Evolutionary conservation across 2,329 filamentous ascomycete species (phyloP).

Genomic region (Alternaria ventricosa): DNA sequence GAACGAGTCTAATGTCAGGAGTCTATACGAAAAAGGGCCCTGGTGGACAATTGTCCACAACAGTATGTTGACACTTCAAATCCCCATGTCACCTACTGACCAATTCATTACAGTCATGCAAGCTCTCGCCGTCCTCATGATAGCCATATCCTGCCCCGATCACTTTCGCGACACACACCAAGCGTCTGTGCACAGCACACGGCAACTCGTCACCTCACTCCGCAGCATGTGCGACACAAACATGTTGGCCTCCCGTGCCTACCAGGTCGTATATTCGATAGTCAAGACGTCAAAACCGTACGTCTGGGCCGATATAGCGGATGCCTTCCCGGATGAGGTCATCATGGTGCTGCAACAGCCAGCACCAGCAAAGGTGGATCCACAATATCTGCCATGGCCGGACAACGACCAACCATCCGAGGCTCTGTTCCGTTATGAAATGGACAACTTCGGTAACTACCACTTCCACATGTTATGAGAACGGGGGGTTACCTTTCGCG

Average conservation of each 20-base stretch:
- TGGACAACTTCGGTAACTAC: background rate
- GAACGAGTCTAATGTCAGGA: conserved; percentile 15
- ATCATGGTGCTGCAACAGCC: background rate
- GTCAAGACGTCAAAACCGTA: conserved; percentile 7
- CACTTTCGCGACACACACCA: background rate
- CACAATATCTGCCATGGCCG: conserved; percentile 5
- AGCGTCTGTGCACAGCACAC: background rate
- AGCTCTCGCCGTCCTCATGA: conserved; percentile 43
- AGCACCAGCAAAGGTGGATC: background rate
- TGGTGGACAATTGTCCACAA: conserved; percentile 49
- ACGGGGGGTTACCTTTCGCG: background rate
- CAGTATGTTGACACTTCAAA: background rate
- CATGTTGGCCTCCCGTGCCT: conserved; percentile 32
- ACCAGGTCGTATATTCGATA: conserved; percentile 11
- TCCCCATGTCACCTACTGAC: background rate
- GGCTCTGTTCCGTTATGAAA: conserved; percentile 1
- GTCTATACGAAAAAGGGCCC: conserved; percentile 29
- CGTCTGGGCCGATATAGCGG: conserved; percentile 8
- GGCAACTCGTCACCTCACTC: conserved; percentile 31
- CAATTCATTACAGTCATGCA: conserved; percentile 37
- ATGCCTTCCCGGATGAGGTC: conserved; percentile 4
- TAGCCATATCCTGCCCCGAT: conserved; percentile 36
- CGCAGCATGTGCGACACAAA: conserved; percentile 30
- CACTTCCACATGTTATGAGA: background rate
- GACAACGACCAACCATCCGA: background rate